Conservation (phyloP, 352 stramenopile species). For the Phytophthora tentaculata region DNA sequence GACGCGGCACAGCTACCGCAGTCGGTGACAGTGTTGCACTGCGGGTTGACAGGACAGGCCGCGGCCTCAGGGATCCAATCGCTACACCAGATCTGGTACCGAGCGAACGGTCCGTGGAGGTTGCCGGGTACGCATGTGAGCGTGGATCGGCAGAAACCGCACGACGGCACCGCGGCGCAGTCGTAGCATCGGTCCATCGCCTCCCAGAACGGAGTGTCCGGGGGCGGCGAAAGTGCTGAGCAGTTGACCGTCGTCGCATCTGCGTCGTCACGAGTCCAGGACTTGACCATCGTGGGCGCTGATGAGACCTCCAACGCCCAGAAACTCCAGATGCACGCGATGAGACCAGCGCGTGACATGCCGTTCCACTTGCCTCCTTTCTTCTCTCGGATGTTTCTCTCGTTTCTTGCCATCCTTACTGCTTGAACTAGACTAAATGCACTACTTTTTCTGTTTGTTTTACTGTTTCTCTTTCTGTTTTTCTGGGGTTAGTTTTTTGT, state of each 20-base stretch:
- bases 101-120: constrained; percentile 49
- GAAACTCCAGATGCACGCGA: constrained; percentile 27
- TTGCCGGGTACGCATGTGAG: constrained; percentile 85
- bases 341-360: constrained; percentile 12
- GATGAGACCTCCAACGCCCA: constrained; percentile 22
- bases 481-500: constrained; percentile 14
- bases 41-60: constrained; percentile 76
- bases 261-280: constrained; percentile 34
- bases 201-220: constrained; percentile 63
- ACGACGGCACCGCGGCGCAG: constrained; percentile 70
- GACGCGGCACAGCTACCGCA: constrained; percentile 73
- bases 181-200: constrained; percentile 72
- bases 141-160: constrained; percentile 93
- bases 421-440: constrained; percentile 12
- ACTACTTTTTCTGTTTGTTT: constrained; percentile 27
- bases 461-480: constrained; percentile 13
- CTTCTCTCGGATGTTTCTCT: constrained; percentile 25
- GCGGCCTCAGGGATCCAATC: constrained; percentile 66
- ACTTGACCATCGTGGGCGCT: constrained; percentile 24
- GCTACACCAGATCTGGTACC: constrained; percentile 49
- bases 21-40: constrained; percentile 52
- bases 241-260: constrained; percentile 47
- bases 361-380: constrained; percentile 13
- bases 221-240: constrained; percentile 53
- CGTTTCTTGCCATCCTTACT: constrained; percentile 21